Conservation (phyloP, 441 rosid species). For the Gossypium davidsonii region DNA sequence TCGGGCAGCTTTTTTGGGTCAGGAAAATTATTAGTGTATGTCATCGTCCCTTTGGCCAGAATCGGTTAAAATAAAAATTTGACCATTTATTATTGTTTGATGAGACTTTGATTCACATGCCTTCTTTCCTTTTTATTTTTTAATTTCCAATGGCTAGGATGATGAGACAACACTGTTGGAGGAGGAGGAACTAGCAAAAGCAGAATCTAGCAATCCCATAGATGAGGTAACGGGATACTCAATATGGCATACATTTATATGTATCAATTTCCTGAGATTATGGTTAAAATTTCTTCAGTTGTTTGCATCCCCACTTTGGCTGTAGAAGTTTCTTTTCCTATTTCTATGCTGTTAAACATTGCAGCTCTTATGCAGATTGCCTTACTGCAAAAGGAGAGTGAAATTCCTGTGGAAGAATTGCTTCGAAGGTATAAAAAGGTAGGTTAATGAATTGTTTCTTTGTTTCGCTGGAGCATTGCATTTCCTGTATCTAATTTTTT, state of each 20-base stretch:
- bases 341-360: constrained; percentile 17
- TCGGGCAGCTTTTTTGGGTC: not conserved
- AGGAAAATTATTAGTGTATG: not conserved
- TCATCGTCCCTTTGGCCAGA: not conserved
- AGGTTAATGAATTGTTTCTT: constrained; percentile 36
- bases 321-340: not conserved
- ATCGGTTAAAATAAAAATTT: not conserved
- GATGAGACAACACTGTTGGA: constrained; percentile 86
- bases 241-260: constrained; percentile 15
- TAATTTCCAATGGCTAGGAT: constrained; percentile 49
- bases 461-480: constrained; percentile 6
- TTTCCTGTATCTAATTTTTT: constrained; percentile 18
- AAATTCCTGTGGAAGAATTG: constrained; percentile 78
- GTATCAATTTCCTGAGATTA: constrained; percentile 11
- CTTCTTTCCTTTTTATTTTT: not conserved
- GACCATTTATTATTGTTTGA: not conserved
- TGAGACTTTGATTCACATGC: not conserved
- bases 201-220: constrained; percentile 49
- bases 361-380: constrained; percentile 51
- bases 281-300: constrained; percentile 12
- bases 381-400: constrained; percentile 85
- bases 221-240: constrained; percentile 61
- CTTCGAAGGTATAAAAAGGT: constrained; percentile 98
- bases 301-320: not conserved
- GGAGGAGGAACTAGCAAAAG: constrained; percentile 86